These are phyloP conservation scores for Talaromyces rugulosus DNA, from an alignment of 2,329 filamentous ascomycete genomes.

Conservation along the genomic window DNA sequence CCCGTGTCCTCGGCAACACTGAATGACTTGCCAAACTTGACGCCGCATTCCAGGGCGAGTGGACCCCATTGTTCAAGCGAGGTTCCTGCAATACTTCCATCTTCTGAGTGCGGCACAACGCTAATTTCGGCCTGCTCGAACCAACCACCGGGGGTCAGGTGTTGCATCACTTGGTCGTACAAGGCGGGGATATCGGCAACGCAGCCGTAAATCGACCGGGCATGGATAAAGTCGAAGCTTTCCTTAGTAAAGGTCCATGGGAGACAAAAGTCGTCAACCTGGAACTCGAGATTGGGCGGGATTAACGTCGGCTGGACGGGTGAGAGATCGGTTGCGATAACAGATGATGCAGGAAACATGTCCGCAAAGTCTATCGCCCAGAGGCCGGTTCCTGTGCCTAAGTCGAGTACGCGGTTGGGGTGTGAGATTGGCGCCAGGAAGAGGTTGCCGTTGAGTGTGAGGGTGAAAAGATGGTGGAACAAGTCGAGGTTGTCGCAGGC, in stretches of 20 bases:
- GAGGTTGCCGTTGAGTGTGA: slow-evolving; percentile 1
- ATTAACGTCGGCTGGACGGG: slow-evolving; percentile 10
- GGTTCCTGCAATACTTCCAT: not conserved
- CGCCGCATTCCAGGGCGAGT: not conserved
- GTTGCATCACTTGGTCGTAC: slow-evolving; percentile 13
- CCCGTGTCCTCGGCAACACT: not conserved
- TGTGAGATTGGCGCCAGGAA: slow-evolving; percentile 3
- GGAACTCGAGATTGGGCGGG: slow-evolving; percentile 20
- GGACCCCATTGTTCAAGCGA: not conserved
- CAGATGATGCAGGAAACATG: not conserved
- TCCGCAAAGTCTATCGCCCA: slow-evolving; percentile 7
- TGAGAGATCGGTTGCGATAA: slow-evolving; percentile 3
- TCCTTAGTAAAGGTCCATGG: slow-evolving; percentile 18
- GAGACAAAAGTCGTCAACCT: slow-evolving; percentile 19
- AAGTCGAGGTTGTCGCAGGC: slow-evolving; percentile 5
- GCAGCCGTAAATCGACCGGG: slow-evolving; percentile 15
- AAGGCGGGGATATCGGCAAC: slow-evolving; percentile 16
- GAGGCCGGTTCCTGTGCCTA: slow-evolving; percentile 8
- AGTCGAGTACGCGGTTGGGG: slow-evolving; percentile 2
- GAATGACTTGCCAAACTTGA: not conserved
- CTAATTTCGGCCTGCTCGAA: slow-evolving; percentile 30
- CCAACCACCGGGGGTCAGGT: slow-evolving; percentile 46
- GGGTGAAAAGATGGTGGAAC: slow-evolving; percentile 4
- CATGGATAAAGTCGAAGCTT: slow-evolving; percentile 22
- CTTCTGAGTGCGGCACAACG: slow-evolving; percentile 2